Evolutionary conservation across 2,329 filamentous ascomycete genomes (phyloP).

Genomic region (Talaromyces sp.): DNA sequence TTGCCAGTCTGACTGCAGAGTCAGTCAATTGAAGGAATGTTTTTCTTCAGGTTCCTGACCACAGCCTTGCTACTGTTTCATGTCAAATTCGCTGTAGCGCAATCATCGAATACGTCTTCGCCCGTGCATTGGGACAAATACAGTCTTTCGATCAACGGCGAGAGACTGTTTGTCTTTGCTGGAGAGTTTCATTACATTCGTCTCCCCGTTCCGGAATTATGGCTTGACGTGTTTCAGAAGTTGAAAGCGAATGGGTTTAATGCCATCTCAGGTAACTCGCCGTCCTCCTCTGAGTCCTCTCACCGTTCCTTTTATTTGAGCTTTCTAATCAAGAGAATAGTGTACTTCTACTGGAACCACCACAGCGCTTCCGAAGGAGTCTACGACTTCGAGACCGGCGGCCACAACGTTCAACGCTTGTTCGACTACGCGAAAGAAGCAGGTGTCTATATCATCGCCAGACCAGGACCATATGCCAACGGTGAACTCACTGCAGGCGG

Average conservation of each 20-base stretch:
- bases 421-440: slow-evolving; percentile 54
- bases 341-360: slow-evolving; percentile 35
- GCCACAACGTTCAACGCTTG: slow-evolving; percentile 52
- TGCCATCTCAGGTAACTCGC: slow-evolving; percentile 37
- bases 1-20: neutral
- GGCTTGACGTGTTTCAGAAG: slow-evolving; percentile 57
- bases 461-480: slow-evolving; percentile 54
- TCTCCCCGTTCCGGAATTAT: slow-evolving; percentile 55
- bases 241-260: slow-evolving; percentile 56
- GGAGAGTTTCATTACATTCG: slow-evolving; percentile 57
- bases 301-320: too few relatives aligned
- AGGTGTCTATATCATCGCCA: slow-evolving; percentile 53
- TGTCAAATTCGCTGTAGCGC: neutral
- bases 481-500: slow-evolving; percentile 53
- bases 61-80: neutral
- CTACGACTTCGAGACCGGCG: slow-evolving; percentile 53
- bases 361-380: slow-evolving; percentile 41
- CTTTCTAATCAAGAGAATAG: slow-evolving; percentile 13
- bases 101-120: slow-evolving; percentile 22
- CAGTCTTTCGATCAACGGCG: slow-evolving; percentile 51
- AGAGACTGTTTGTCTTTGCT: slow-evolving; percentile 50
- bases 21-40: slow-evolving; percentile 2
- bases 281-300: neutral
- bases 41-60: neutral
- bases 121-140: slow-evolving; percentile 55